A percentile compares a stretch with the other conserved stretches of the same genome.
phyloP scores from a whole-genome alignment of 306 rosid species.

The Malus fusca region DNA sequence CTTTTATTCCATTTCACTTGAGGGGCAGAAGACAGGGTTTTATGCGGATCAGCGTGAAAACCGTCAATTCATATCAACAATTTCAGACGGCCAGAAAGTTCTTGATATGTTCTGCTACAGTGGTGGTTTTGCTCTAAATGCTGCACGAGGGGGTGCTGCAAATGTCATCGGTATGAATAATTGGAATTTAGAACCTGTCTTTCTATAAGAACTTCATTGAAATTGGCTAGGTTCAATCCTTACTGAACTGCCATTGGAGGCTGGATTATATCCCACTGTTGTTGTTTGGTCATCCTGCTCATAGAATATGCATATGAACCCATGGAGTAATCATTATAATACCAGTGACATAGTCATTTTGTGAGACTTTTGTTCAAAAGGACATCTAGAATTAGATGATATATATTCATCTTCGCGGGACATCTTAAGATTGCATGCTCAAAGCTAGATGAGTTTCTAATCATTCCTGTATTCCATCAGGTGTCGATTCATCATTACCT shows the following conservation, averaged over 20 bases:
- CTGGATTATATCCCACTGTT: background rate
- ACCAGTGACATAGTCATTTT: background rate
- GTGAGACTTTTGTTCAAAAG: background rate
- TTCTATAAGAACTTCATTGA: background rate
- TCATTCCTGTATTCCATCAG: slow-evolving; percentile 27
- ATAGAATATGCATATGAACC: background rate
- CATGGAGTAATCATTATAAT: background rate
- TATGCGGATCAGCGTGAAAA: slow-evolving; percentile 94
- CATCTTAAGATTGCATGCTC: slow-evolving; percentile 3
- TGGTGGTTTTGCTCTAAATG: slow-evolving; percentile 89
- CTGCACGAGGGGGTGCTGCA: slow-evolving; percentile 67
- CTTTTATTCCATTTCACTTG: slow-evolving; percentile 64
- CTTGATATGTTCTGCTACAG: slow-evolving; percentile 94
- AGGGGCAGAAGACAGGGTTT: slow-evolving; percentile 94
- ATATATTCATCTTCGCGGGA: background rate
- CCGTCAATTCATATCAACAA: slow-evolving; percentile 67
- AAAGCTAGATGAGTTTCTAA: slow-evolving; percentile 3
- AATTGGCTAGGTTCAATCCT: background rate
- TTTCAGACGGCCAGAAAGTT: slow-evolving; percentile 64
- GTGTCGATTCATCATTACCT: slow-evolving; percentile 70
- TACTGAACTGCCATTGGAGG: background rate
- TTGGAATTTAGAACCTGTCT: background rate
- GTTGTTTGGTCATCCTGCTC: background rate
- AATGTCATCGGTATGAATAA: slow-evolving; percentile 62
- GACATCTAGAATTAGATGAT: background rate